A percentile compares a stretch with the other conserved stretches of the same genome.
Evolutionary conservation across 2,329 filamentous ascomycete species (phyloP).

Genomic region (Mariannaea sp.): DNA sequence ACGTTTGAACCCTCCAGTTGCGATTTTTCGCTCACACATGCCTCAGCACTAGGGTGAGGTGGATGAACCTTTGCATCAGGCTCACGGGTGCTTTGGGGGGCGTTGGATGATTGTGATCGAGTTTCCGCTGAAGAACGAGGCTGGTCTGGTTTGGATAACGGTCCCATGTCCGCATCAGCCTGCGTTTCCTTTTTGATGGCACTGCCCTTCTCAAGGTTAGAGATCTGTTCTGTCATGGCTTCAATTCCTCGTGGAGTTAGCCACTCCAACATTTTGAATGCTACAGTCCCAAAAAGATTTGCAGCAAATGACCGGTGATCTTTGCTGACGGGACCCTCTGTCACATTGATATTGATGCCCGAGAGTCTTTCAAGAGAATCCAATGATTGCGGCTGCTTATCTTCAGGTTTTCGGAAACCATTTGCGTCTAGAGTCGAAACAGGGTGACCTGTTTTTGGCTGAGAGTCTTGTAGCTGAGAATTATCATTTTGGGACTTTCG

Average conservation of each 20-base stretch:
- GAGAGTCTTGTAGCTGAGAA: constrained; percentile 7
- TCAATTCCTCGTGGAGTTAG: constrained; percentile 63
- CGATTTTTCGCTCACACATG: not conserved
- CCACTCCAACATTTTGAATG: constrained; percentile 74
- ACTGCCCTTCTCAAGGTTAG: constrained; percentile 14
- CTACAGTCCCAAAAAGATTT: constrained; percentile 67
- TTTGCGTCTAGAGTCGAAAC: not conserved
- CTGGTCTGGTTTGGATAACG: not conserved
- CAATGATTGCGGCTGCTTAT: not conserved
- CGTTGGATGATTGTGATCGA: constrained; percentile 1
- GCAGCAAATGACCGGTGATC: constrained; percentile 66
- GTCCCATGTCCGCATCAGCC: not conserved
- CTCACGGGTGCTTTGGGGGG: constrained; percentile 2
- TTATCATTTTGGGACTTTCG: constrained; percentile 12
- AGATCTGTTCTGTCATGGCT: constrained; percentile 50
- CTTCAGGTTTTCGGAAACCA: not conserved
- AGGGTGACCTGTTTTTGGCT: constrained; percentile 1
- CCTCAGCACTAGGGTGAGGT: not conserved
- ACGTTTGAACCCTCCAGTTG: constrained; percentile 6
- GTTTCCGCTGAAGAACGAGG: not conserved
- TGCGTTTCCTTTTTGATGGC: constrained; percentile 1
- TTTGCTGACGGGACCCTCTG: constrained; percentile 54
- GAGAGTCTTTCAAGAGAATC: not conserved
- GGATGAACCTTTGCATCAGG: constrained; percentile 6
- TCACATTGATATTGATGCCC: constrained; percentile 44